Conservation (phyloP, 1,284 basidiomycete species). For the Singerocomus inundabilis region DNA sequence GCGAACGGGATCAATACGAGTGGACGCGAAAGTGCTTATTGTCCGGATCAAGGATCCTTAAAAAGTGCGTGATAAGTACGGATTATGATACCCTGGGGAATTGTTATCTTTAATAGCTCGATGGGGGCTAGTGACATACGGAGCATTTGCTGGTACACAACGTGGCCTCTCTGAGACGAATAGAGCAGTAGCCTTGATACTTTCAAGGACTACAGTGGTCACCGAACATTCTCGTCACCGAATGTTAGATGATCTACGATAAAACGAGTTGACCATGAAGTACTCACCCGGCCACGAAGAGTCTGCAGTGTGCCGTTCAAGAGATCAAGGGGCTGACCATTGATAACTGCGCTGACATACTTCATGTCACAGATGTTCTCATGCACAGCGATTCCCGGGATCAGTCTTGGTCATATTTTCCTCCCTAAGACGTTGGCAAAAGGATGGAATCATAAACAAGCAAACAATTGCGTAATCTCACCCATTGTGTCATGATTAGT, state of each 20-base stretch:
- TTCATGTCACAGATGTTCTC: conserved; percentile 49
- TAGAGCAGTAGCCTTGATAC: conserved; percentile 45
- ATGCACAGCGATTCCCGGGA: conserved; percentile 37
- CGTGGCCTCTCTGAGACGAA: conserved; percentile 28
- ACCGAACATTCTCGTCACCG: conserved; percentile 17
- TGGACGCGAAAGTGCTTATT: conserved; percentile 14
- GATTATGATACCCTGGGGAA: conserved; percentile 29
- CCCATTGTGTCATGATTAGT: conserved; percentile 49
- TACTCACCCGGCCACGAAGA: conserved; percentile 58
- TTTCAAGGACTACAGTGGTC: conserved; percentile 30
- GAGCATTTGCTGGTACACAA: conserved; percentile 41
- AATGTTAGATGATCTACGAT: conserved; percentile 27
- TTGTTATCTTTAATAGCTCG: neutral
- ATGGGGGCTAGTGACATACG: conserved; percentile 32
- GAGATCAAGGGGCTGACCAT: conserved; percentile 34
- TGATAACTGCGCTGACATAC: conserved; percentile 49
- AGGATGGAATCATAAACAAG: conserved; percentile 21
- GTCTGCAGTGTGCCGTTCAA: conserved; percentile 39
- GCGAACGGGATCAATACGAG: neutral
- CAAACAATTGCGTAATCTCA: neutral
- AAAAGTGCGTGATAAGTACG: conserved; percentile 33
- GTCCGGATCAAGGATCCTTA: conserved; percentile 38
- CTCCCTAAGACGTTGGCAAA: conserved; percentile 47
- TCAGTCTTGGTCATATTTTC: conserved; percentile 49
- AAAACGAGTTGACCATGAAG: neutral